Conservation (phyloP, 345 rosid species). For the Rhizophora apiculata region DNA sequence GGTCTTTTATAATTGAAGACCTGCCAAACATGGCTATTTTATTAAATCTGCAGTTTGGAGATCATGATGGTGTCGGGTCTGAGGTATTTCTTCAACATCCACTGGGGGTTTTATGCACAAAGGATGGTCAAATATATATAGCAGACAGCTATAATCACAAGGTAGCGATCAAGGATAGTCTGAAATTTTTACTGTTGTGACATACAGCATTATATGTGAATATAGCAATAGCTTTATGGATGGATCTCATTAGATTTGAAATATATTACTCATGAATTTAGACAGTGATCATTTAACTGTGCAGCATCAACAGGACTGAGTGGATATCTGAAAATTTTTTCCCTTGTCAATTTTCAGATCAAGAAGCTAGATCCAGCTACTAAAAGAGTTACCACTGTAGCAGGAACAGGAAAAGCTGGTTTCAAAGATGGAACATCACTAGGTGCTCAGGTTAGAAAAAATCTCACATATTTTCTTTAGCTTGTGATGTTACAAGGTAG, state of each 20-base stretch:
- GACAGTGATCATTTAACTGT: neutral
- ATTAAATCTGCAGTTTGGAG: slow-evolving; percentile 71
- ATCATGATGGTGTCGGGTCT: slow-evolving; percentile 79
- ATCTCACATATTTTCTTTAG: neutral
- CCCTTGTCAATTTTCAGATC: slow-evolving; percentile 47
- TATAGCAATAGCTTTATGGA: neutral
- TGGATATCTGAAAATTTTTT: neutral
- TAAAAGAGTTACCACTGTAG: slow-evolving; percentile 69
- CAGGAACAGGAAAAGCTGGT: slow-evolving; percentile 95
- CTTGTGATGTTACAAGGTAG: neutral
- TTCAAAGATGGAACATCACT: slow-evolving; percentile 73
- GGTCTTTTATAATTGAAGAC: neutral
- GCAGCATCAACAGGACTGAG: neutral
- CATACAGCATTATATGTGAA: neutral
- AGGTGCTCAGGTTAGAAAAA: slow-evolving; percentile 62
- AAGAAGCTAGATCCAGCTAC: slow-evolving; percentile 77
- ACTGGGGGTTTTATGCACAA: slow-evolving; percentile 69
- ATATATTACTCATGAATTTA: neutral
- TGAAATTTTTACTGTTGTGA: neutral
- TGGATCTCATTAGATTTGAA: neutral
- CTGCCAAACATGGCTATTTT: neutral
- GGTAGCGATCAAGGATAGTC: slow-evolving; percentile 33
- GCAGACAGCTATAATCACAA: slow-evolving; percentile 96
- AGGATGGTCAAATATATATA: slow-evolving; percentile 67
- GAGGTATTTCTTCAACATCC: slow-evolving; percentile 97